Evolutionary conservation across 306 rosid species (phyloP).

Genomic region (Mimosa pudica): DNA sequence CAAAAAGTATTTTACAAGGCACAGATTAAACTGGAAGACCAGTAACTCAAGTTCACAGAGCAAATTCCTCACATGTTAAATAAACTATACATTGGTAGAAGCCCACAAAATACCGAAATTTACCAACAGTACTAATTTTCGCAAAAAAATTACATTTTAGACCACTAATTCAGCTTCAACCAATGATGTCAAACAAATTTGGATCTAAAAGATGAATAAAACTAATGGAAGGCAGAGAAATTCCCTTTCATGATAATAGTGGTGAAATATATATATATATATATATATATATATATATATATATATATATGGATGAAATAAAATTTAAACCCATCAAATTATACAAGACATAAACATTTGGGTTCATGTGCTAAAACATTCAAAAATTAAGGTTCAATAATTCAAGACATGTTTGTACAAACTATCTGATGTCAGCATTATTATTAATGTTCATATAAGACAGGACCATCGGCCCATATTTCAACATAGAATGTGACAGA

Average conservation of each 20-base stretch:
- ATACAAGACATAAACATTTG: background rate
- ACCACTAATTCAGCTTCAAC: constrained; percentile 1
- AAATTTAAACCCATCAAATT: constrained; percentile 4
- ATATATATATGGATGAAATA: background rate
- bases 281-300: no score
- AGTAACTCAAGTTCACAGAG: background rate
- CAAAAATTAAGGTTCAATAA: constrained; percentile 16
- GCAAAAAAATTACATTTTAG: constrained; percentile 9
- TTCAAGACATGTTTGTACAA: constrained; percentile 10
- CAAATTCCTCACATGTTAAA: background rate
- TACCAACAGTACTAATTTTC: background rate
- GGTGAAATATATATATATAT: background rate
- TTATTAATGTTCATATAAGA: constrained; percentile 28
- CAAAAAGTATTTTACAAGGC: background rate
- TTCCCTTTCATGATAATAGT: background rate
- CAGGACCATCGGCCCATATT: constrained; percentile 36
- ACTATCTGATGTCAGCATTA: constrained; percentile 37
- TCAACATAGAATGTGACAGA: constrained; percentile 22
- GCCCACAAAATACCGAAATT: background rate
- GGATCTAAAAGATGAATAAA: constrained; percentile 16
- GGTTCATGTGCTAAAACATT: constrained; percentile 9
- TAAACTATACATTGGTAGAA: background rate
- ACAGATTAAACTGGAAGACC: background rate
- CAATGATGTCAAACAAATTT: background rate
- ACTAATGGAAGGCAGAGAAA: constrained; percentile 14